Base-by-base conservation (phyloP, 768 basidiomycete genomes). In the Termitomyces eurrhizus region DNA sequence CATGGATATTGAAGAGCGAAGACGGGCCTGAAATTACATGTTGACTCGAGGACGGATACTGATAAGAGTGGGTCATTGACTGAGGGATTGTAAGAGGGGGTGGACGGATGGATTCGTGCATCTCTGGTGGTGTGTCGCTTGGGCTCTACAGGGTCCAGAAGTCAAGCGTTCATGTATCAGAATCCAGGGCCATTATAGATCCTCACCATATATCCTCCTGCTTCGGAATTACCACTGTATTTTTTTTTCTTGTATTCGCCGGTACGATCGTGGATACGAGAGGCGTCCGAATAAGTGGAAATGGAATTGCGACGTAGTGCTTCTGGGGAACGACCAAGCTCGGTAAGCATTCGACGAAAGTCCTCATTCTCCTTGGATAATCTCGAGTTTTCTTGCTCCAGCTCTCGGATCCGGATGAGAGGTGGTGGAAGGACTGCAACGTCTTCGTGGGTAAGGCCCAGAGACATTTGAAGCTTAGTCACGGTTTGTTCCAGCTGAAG, bases 401-500 rank as follows among this genome's bases (percentile, higher is more conserved):
- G 84, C 69, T 92, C 92, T 33, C 88, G 84, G 66, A 93, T 89
- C 68, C 89, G 88, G 65, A 84, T 73, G 9, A 88, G 77, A 0
- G 89, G 87, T 1, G 90, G 87, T 0, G 90, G 89, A 2, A 92
- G 78, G 0, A 85, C 84, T 3, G 83, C 80, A 29, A 91, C 84
- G 65, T 92, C 87, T 67, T 93, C 92, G 21, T 88, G 84, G 11
- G 89, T 79, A 62, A 87, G 83, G 1, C 87, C 85, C 44, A 91
- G 78, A 0, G 87, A 85, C 0, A 86, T 85, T 68, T 93, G 92
- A 3, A 94, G 83, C 68, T 92, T 92, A 0, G 89, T 89, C 35
- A 94, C 91, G 0, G 90, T 93, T 70, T 89, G 85, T 66, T 94
- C 92, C 61, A 94, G 81, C 92, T 93, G 68, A 11, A 21, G 39